Conservation (phyloP, 2,329 filamentous ascomycete species). For the Cryphonectria naterciae region DNA sequence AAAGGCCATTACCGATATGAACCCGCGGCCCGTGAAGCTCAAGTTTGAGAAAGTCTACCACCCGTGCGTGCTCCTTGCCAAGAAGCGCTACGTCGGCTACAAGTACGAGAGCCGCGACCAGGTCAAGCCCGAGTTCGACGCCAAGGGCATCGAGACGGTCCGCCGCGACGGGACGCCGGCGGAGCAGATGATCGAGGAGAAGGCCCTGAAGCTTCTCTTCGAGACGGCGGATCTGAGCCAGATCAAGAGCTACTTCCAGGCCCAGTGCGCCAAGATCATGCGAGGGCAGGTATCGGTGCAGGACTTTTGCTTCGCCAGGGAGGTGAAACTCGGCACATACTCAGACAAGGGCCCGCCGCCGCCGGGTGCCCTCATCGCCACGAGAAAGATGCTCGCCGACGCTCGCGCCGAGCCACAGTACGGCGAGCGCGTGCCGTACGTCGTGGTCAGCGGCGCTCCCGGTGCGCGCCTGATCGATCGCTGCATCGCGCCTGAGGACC, state of each 20-base stretch:
- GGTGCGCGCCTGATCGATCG: conserved; percentile 85
- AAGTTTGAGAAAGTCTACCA: conserved; percentile 99
- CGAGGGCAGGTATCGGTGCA: conserved; percentile 84
- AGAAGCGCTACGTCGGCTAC: conserved; percentile 98
- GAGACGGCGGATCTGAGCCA: conserved; percentile 85
- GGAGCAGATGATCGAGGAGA: conserved; percentile 96
- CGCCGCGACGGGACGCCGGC: conserved; percentile 92
- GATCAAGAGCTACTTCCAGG: conserved; percentile 88
- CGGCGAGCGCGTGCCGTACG: conserved; percentile 92
- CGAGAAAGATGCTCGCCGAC: conserved; percentile 84
- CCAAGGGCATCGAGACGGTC: conserved; percentile 98
- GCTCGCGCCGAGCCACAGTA: conserved; percentile 89
- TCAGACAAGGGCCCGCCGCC: conserved; percentile 79
- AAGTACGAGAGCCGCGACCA: conserved; percentile 86
- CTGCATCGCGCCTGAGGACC: conserved; percentile 83
- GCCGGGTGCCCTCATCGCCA: conserved; percentile 86
- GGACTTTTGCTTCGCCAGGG: conserved; percentile 93
- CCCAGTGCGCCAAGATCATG: conserved; percentile 92
- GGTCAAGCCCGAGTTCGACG: conserved; percentile 84
- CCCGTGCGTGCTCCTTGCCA: conserved; percentile 89
- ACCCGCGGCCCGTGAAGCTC: conserved; percentile 88
- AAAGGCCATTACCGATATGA: conserved; percentile 82
- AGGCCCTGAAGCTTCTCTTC: conserved; percentile 85
- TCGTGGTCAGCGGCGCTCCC: conserved; percentile 86
- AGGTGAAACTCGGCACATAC: conserved; percentile 90